Evolutionary conservation across 2,329 filamentous ascomycete genomes (phyloP), one percentile per base, ranked within the genome.

Genomic region (Lasiodiplodia sp.): DNA sequence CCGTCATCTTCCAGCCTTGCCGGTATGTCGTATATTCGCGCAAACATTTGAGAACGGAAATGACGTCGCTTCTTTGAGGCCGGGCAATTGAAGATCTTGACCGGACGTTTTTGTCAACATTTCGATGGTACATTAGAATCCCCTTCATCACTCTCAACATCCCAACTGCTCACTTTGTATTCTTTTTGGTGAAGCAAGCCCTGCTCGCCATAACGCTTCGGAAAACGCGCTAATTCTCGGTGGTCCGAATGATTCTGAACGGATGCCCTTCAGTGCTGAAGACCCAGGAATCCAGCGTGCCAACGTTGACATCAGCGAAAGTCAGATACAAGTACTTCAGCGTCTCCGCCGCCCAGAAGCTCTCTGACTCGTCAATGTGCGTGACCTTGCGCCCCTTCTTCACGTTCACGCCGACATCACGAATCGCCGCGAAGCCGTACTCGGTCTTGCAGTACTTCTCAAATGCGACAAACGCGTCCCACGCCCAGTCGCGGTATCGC

Each of bases 201-300:
- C 16, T 14, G 8, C 3, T 28, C 14, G 40, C 37, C 37, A 44
- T 5, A 12, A 10, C n/a, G 10, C 37, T 28, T 18, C 21, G 16
- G 31, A 34, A 12, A 10, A 5, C 3, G 37, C 1, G 5, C 34
- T 60, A 60, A 3, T n/a, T 12, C 57, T 60, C 58, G 4, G 58
- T 21, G 10, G 47, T 31, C 58, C 77, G 71, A 56, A 79, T 80
- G 74, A 80, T 79, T 60, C 78, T 72, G 40, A 82, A 80, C 6
- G 74, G 69, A 77, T 80, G 79, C 8, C 77, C 80, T 72, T 82
- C 82, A 5, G 81, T 83, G 69, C 78, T 83, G 71, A 82, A 83
- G 23, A 82, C 80, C 80, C 79, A 82, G 7, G 73, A 73, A 73
- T 82, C 78, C 71, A 82, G 70, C 70, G 74, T 80, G 69, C 74